These are phyloP conservation scores for Phyllosticta paracitricarpa DNA, from an alignment of 2,329 filamentous ascomycete genomes.

Conservation along the genomic window DNA sequence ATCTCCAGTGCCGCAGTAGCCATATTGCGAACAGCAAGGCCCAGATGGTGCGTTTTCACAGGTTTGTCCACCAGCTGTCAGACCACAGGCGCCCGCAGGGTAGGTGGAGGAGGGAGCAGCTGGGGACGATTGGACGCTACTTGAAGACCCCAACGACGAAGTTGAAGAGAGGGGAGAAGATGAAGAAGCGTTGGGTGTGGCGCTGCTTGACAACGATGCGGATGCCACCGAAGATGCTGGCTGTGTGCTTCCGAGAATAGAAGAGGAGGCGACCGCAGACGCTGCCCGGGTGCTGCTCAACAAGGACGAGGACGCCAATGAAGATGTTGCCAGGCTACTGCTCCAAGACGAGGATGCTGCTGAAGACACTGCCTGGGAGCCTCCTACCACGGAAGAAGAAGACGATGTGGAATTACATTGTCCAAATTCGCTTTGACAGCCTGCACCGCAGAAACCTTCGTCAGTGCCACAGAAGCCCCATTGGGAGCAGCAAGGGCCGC, in stretches of 20 bases:
- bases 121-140: background rate
- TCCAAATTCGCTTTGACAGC: conserved; percentile 5
- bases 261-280: too few relatives aligned
- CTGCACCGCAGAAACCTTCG: conserved; percentile 5
- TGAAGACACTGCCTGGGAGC: too few relatives aligned
- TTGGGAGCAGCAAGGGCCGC: conserved; percentile 4
- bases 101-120: background rate
- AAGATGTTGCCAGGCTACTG: too few relatives aligned
- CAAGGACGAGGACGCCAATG: too few relatives aligned
- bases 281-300: too few relatives aligned
- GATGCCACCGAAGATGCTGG: too few relatives aligned
- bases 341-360: too few relatives aligned
- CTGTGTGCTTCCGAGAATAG: too few relatives aligned
- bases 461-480: conserved; percentile 8
- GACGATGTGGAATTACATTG: background rate
- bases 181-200: too few relatives aligned
- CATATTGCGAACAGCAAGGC: conserved; percentile 1
- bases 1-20: background rate
- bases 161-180: too few relatives aligned
- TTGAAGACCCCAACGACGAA: background rate
- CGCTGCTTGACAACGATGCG: too few relatives aligned
- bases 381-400: too few relatives aligned
- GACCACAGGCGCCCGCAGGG: background rate
- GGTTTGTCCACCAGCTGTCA: background rate
- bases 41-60: background rate